Evolutionary conservation across 192 early-diverging fungal genomes (phyloP).

Genomic region (Coemansia erecta): DNA sequence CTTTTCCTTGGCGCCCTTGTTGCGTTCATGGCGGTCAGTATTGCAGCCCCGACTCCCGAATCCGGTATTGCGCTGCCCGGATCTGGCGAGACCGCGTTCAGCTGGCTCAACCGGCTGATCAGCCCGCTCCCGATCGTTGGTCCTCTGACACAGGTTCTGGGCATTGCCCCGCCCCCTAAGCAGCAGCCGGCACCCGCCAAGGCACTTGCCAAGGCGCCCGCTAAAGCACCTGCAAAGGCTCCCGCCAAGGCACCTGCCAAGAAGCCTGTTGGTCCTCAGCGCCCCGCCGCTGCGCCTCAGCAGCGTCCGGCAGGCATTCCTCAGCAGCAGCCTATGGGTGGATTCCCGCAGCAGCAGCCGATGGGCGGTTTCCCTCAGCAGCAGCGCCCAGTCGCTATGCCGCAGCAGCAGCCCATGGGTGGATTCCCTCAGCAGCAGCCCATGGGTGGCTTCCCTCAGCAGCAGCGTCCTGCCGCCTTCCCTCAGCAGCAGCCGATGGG

Average conservation of each 20-base stretch:
- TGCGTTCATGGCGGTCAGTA: conserved; percentile 16
- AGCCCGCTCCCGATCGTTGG: conserved; percentile 36
- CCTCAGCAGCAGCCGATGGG: conserved; percentile 7
- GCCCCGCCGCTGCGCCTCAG: conserved; percentile 12
- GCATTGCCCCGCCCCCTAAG: conserved; percentile 22
- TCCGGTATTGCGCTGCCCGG: conserved; percentile 42
- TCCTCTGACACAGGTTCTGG: conserved; percentile 27
- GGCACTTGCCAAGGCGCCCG: conserved; percentile 7
- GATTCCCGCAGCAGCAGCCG: not conserved
- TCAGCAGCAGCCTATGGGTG: conserved; percentile 12
- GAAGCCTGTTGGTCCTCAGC: conserved; percentile 8
- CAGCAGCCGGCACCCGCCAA: conserved; percentile 16
- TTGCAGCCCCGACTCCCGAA: conserved; percentile 29
- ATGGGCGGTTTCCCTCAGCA: not conserved
- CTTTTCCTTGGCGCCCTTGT: conserved; percentile 18
- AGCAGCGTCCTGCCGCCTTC: not conserved
- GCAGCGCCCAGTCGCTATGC: not conserved
- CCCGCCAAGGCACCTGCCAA: conserved; percentile 12
- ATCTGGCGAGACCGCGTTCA: conserved; percentile 24
- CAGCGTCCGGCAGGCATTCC: conserved; percentile 9
- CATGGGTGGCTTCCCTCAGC: not conserved
- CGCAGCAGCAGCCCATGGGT: conserved; percentile 17
- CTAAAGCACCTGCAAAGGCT: not conserved
- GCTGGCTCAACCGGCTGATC: conserved; percentile 43
- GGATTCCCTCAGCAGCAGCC: conserved; percentile 9